Evolutionary conservation across 1,139 yeast genomes (phyloP).

Genomic region (Debaryomycetaceae sp.): DNA sequence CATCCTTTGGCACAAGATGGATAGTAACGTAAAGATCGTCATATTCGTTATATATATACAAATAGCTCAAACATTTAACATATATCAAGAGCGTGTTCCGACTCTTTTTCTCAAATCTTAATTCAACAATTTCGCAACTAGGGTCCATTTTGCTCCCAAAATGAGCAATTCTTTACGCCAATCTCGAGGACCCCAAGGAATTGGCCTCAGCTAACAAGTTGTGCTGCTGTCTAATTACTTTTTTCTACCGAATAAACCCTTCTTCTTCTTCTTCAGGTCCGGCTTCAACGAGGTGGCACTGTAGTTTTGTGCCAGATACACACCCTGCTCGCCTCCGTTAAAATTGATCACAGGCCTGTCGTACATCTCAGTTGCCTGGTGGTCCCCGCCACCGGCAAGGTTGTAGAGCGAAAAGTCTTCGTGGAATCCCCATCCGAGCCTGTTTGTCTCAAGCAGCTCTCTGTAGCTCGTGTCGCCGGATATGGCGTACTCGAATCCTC

Average conservation of each 20-base stretch:
- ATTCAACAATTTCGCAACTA: neutral
- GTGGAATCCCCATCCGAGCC: slow-evolving; percentile 73
- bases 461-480: slow-evolving; percentile 79
- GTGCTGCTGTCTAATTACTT: slow-evolving; percentile 9
- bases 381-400: slow-evolving; percentile 19
- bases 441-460: slow-evolving; percentile 74
- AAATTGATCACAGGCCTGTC: slow-evolving; percentile 32
- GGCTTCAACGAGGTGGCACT: slow-evolving; percentile 40
- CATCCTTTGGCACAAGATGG: too few species aligned
- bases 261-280: slow-evolving; percentile 44
- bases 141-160: neutral
- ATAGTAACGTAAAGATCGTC: neutral
- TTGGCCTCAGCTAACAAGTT: neutral
- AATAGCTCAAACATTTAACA: neutral
- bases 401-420: slow-evolving; percentile 40
- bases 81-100: neutral
- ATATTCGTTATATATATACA: neutral
- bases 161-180: neutral
- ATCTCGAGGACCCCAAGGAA: neutral
- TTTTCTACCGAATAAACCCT: slow-evolving; percentile 73
- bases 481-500: slow-evolving; percentile 88
- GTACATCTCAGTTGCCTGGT: slow-evolving; percentile 12
- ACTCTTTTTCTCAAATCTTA: neutral
- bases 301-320: slow-evolving; percentile 58
- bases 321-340: slow-evolving; percentile 54